A percentile compares a stretch with the other conserved stretches of the same genome.
Evolutionary conservation across 768 basidiomycete species (phyloP).

Genomic region (Russula virescens): DNA sequence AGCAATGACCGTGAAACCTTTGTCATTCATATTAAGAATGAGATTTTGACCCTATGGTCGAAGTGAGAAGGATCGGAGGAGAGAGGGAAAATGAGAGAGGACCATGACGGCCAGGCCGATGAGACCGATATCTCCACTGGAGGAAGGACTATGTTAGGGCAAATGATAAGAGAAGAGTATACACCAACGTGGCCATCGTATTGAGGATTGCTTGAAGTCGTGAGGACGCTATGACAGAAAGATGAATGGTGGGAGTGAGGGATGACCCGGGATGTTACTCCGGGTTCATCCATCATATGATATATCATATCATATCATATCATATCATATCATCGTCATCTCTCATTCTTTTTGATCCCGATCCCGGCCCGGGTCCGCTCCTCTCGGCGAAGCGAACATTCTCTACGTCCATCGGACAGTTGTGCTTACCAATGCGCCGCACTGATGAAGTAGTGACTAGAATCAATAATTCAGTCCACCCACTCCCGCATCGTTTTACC

Average conservation of each 20-base stretch:
- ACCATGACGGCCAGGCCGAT: constrained; percentile 99
- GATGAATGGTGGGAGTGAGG: background rate
- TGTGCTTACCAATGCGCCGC: too few species aligned
- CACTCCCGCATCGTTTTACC: too few species aligned
- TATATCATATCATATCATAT: too few species aligned
- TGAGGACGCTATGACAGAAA: constrained; percentile 24
- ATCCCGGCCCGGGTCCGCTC: too few species aligned
- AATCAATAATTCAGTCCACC: too few species aligned
- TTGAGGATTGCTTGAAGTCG: constrained; percentile 33
- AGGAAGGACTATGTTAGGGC: constrained; percentile 24
- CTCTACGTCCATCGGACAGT: too few species aligned
- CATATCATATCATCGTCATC: background rate
- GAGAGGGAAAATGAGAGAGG: constrained; percentile 16
- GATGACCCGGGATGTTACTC: background rate
- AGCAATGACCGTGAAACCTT: constrained; percentile 94
- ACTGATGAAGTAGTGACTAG: too few species aligned
- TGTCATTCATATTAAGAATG: constrained; percentile 99
- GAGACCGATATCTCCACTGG: constrained; percentile 94
- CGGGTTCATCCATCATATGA: constrained; percentile 12
- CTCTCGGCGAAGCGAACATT: too few species aligned
- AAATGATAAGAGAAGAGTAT: constrained; percentile 30
- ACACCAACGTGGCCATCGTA: constrained; percentile 46
- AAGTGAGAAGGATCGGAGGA: constrained; percentile 20
- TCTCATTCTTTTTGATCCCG: too few species aligned
- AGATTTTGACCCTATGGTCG: constrained; percentile 81